A percentile compares a stretch with the other conserved stretches of the same genome.
Evolutionary conservation across 345 rosid genomes (phyloP).

Genomic region (Populus pruinosa): DNA sequence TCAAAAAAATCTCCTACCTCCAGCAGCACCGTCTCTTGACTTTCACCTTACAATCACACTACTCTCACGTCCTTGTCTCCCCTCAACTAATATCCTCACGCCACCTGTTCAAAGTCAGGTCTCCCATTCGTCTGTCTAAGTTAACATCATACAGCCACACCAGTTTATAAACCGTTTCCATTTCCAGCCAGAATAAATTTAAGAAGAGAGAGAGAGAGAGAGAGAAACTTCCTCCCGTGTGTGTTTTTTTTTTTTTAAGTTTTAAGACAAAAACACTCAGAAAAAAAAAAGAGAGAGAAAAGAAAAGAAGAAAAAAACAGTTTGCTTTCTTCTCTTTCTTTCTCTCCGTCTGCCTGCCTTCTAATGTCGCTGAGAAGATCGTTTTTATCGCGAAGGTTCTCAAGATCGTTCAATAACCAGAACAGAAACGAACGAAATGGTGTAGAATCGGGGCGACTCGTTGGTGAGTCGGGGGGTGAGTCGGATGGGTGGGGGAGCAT

Average conservation of each 20-base stretch:
- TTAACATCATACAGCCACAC: neutral
- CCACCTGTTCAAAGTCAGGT: neutral
- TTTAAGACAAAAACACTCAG: neutral
- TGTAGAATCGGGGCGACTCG: constrained; percentile 9
- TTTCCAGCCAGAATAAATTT: neutral
- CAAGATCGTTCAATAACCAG: constrained; percentile 40
- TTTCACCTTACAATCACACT: neutral
- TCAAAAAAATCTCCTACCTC: constrained; percentile 4
- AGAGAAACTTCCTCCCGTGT: neutral
- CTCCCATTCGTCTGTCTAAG: neutral
- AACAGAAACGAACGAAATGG: constrained; percentile 8
- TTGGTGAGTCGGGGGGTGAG: constrained; percentile 3
- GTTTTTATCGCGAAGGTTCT: constrained; percentile 56
- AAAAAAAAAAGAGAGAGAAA: neutral
- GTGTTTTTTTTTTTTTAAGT: neutral
- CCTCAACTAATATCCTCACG: neutral
- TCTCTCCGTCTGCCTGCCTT: neutral
- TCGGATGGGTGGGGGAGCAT: constrained; percentile 53
- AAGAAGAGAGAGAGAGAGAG: too few species aligned
- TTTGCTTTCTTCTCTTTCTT: neutral
- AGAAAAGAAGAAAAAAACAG: neutral
- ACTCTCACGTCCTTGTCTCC: neutral
- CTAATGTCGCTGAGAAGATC: constrained; percentile 55
- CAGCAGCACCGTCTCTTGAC: neutral
- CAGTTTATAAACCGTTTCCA: neutral